Evolutionary conservation across 202 grass and related monocot species (phyloP).

Genomic region (Schoenoplectus triqueter): DNA sequence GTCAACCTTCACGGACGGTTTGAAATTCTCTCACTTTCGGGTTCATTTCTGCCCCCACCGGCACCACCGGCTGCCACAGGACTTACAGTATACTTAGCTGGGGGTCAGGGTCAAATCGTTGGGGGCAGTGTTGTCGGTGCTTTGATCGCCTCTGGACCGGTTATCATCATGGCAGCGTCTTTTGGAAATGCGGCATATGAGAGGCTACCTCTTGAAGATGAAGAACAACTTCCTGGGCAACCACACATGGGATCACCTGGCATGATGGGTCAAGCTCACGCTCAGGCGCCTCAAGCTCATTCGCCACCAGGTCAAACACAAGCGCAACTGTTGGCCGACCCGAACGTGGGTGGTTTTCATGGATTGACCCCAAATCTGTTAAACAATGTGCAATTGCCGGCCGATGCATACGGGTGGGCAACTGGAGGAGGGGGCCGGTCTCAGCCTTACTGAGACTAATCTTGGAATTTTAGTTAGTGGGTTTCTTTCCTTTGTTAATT

Average conservation of each 20-base stretch:
- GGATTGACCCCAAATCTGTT: slow-evolving; percentile 64
- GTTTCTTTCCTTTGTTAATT: slow-evolving; percentile 41
- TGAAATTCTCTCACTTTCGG: slow-evolving; percentile 91
- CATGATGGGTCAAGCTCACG: slow-evolving; percentile 41
- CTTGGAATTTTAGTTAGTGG: slow-evolving; percentile 50
- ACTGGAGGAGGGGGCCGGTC: slow-evolving; percentile 39
- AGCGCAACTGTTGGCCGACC: slow-evolving; percentile 51
- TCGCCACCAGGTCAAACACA: slow-evolving; percentile 55
- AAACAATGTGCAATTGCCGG: slow-evolving; percentile 70
- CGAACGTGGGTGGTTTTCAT: slow-evolving; percentile 44
- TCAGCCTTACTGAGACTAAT: slow-evolving; percentile 41
- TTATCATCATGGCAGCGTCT: slow-evolving; percentile 90
- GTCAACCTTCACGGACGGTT: slow-evolving; percentile 68
- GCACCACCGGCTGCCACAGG: slow-evolving; percentile 68
- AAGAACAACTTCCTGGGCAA: slow-evolving; percentile 48
- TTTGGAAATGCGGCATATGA: slow-evolving; percentile 96
- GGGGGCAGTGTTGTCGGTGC: slow-evolving; percentile 74
- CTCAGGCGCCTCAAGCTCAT: slow-evolving; percentile 31
- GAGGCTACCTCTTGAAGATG: slow-evolving; percentile 85
- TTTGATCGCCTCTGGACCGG: slow-evolving; percentile 69
- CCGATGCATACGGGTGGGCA: slow-evolving; percentile 72
- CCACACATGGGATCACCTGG: slow-evolving; percentile 49
- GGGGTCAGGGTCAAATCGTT: slow-evolving; percentile 79
- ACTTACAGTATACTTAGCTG: slow-evolving; percentile 87
- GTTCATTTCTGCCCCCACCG: slow-evolving; percentile 84